Conservation (phyloP, 164 flowering plant species). For the Sextonia rubra region DNA sequence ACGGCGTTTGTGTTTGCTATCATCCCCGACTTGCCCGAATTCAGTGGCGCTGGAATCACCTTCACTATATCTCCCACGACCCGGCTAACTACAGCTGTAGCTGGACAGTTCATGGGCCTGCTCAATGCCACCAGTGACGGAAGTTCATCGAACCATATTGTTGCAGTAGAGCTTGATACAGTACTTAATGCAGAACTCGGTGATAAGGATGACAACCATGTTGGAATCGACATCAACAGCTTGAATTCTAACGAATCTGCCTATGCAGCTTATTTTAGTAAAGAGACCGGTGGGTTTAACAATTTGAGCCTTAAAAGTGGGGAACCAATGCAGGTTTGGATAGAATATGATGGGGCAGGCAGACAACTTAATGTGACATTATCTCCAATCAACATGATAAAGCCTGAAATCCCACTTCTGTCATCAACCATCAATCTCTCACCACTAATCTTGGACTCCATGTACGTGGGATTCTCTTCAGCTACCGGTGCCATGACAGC, state of each 20-base stretch:
- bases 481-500: slow-evolving; percentile 1
- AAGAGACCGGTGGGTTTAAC: slow-evolving; percentile 1
- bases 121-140: slow-evolving; percentile 29
- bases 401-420: slow-evolving; percentile 15
- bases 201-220: slow-evolving; percentile 40
- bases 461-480: slow-evolving; percentile 19
- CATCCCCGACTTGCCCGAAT: background rate
- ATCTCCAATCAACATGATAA: slow-evolving; percentile 4
- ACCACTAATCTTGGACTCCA: background rate
- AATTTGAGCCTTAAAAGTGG: slow-evolving; percentile 27
- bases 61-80: slow-evolving; percentile 1
- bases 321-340: slow-evolving; percentile 16
- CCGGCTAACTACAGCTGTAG: slow-evolving; percentile 8
- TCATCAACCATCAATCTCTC: slow-evolving; percentile 9
- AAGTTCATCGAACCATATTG: slow-evolving; percentile 27
- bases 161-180: slow-evolving; percentile 46
- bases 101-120: slow-evolving; percentile 31
- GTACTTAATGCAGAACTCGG: slow-evolving; percentile 11
- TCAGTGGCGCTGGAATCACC: slow-evolving; percentile 2
- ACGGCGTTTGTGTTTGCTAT: slow-evolving; percentile 8
- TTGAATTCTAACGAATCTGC: slow-evolving; percentile 27
- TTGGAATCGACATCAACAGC: slow-evolving; percentile 47
- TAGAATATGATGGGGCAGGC: slow-evolving; percentile 13
- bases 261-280: slow-evolving; percentile 22
- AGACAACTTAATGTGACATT: slow-evolving; percentile 16